These are phyloP conservation scores for Globisporangium cylindrosporum DNA, from an alignment of 352 stramenopile genomes.

Conservation along the genomic window DNA sequence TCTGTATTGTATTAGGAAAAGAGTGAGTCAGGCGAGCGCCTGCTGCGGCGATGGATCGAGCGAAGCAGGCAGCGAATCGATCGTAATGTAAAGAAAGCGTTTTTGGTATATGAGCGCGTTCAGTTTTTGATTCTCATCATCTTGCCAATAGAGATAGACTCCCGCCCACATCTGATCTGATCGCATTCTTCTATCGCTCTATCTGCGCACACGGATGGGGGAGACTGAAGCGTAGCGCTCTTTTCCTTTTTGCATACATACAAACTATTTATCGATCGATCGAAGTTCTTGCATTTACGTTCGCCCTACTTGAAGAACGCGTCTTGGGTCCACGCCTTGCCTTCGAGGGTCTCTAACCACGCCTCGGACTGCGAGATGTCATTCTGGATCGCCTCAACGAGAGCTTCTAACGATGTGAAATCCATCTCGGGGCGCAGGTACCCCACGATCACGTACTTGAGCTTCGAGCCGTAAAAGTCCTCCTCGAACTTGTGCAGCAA, in stretches of 20 bases:
- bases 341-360: constrained; percentile 62
- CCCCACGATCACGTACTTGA: constrained; percentile 92
- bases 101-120: background rate
- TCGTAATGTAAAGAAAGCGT: background rate
- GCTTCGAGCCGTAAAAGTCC: constrained; percentile 94
- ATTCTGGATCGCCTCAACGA: constrained; percentile 91
- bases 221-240: background rate
- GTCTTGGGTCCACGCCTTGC: constrained; percentile 46
- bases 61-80: background rate
- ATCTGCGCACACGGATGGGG: background rate
- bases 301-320: constrained; percentile 35
- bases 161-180: background rate
- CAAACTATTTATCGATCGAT: no score
- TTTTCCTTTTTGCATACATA: background rate
- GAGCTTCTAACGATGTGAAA: constrained; percentile 91
- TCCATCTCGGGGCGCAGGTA: constrained; percentile 94
- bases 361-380: constrained; percentile 70
- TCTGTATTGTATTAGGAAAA: constrained; percentile 77
- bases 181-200: background rate
- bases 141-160: background rate
- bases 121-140: background rate
- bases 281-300: background rate
- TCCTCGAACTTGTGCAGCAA: constrained; percentile 91
- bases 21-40: constrained; percentile 16
- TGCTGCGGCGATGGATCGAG: no score